These are phyloP conservation scores for Kodamaea derodonti DNA, from an alignment of 1,139 yeast genomes.

Conservation along the genomic window DNA sequence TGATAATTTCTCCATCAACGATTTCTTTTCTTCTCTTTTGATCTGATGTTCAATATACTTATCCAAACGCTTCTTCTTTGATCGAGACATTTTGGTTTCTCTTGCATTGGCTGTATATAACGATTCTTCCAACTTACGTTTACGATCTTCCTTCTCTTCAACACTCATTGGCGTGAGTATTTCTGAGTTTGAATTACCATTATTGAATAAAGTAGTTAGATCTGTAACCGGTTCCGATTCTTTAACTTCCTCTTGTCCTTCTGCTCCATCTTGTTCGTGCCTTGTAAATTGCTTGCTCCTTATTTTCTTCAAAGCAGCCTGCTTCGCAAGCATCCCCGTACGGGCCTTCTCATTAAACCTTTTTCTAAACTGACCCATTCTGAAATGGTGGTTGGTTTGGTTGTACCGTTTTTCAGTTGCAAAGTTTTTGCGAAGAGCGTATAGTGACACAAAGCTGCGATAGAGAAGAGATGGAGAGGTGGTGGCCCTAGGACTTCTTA, in stretches of 20 bases:
- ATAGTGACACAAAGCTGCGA: neutral
- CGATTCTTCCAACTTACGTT: constrained; percentile 59
- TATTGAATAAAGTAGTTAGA: constrained; percentile 7
- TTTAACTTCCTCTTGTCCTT: constrained; percentile 13
- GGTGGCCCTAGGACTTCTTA: too few species aligned
- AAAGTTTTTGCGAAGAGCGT: constrained; percentile 3
- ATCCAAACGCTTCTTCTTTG: constrained; percentile 74
- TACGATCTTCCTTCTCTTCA: constrained; percentile 60
- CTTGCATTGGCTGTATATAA: constrained; percentile 52
- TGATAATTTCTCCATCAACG: constrained; percentile 67
- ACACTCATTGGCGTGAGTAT: constrained; percentile 48
- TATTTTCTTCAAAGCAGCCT: constrained; percentile 62
- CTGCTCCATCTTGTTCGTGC: constrained; percentile 35
- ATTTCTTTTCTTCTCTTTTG: constrained; percentile 83
- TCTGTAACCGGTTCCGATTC: constrained; percentile 1
- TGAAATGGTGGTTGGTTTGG: neutral
- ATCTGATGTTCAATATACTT: constrained; percentile 84
- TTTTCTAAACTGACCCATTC: constrained; percentile 78
- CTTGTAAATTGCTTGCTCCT: constrained; percentile 66
- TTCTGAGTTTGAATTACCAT: constrained; percentile 57
- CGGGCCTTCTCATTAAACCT: constrained; percentile 86
- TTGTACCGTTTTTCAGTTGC: constrained; percentile 2
- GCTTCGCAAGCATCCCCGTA: constrained; percentile 79
- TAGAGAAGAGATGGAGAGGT: too few species aligned
- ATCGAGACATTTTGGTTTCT: constrained; percentile 63